Conservation (phyloP, 106 monocot genomes). For the Hemerocallis citrina region DNA sequence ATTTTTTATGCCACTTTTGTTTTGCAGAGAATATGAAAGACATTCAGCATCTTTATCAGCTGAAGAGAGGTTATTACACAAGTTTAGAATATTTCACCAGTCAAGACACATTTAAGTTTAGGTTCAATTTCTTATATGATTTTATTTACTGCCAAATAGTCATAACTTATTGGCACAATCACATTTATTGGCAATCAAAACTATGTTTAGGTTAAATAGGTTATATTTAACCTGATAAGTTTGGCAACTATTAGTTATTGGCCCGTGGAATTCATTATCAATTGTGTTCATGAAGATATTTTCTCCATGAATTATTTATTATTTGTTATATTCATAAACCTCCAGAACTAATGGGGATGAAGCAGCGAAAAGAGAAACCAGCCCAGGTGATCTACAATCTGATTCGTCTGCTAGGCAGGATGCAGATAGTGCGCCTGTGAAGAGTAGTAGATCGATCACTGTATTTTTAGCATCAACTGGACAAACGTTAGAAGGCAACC, state of each 20-base stretch:
- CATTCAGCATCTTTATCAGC: slow-evolving; percentile 6
- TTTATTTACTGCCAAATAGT: neutral
- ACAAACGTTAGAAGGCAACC: slow-evolving; percentile 60
- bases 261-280: too few species aligned
- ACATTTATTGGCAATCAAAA: neutral
- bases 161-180: neutral
- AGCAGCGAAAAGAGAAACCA: slow-evolving; percentile 16
- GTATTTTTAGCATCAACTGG: slow-evolving; percentile 64
- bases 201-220: neutral
- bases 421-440: slow-evolving; percentile 13
- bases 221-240: too few species aligned
- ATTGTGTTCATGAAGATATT: too few species aligned
- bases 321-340: slow-evolving; percentile 5
- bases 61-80: slow-evolving; percentile 42
- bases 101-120: neutral
- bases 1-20: neutral
- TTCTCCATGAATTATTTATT: neutral
- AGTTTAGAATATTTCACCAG: neutral
- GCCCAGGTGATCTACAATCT: slow-evolving; percentile 13
- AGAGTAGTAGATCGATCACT: slow-evolving; percentile 31
- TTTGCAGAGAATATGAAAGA: slow-evolving; percentile 65
- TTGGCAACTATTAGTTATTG: too few species aligned
- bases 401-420: slow-evolving; percentile 19
- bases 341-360: slow-evolving; percentile 26
- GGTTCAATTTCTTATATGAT: neutral